phyloP scores from a whole-genome alignment of 352 stramenopile genomes.

The Stramenopiles sp. region DNA sequence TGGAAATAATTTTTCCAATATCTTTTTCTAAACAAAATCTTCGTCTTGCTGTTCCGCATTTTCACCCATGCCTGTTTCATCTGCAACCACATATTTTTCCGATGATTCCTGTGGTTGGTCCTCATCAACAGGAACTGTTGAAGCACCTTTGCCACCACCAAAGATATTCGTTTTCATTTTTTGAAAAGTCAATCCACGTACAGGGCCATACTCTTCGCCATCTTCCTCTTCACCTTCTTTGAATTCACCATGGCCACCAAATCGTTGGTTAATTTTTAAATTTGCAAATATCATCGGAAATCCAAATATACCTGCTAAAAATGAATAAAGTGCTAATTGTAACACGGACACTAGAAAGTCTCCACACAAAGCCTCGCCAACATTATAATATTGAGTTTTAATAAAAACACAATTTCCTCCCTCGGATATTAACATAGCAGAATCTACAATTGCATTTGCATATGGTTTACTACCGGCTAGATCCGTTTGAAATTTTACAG shows the following conservation, averaged over 20 bases:
- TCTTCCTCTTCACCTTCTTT: background rate
- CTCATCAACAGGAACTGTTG: background rate
- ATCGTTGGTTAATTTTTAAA: background rate
- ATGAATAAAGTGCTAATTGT: background rate
- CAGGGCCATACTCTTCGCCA: background rate
- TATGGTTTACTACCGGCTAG: background rate
- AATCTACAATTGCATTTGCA: background rate
- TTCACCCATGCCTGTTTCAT: too few species aligned
- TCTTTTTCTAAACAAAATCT: background rate
- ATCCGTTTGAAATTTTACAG: background rate
- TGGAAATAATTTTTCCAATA: too few species aligned
- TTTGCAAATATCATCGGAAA: constrained; percentile 1
- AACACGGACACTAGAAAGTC: background rate
- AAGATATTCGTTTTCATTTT: background rate
- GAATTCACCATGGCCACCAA: background rate
- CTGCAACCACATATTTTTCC: background rate
- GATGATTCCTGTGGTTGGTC: background rate
- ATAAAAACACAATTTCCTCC: background rate
- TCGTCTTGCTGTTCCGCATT: background rate
- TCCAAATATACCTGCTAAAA: background rate
- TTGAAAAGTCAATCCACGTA: constrained; percentile 3
- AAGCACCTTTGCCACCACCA: background rate
- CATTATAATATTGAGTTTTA: background rate
- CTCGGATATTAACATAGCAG: background rate
- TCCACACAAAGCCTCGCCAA: background rate